Conservation (phyloP, 139 green algal species). For the Ettlia oleoabundans region DNA sequence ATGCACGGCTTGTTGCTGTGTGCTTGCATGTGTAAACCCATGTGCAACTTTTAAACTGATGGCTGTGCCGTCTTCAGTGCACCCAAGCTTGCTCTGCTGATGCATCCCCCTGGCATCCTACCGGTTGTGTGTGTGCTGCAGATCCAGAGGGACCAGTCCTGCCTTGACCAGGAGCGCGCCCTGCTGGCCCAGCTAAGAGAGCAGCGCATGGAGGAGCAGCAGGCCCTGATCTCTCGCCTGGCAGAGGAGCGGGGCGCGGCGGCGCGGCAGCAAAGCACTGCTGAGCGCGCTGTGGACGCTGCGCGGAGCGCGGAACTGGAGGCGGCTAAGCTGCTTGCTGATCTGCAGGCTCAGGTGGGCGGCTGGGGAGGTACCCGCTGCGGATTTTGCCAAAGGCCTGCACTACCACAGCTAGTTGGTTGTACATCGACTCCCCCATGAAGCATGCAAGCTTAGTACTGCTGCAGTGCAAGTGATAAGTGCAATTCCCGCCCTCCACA, state of each 20-base stretch:
- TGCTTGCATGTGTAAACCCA: not conserved
- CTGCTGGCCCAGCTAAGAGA: constrained; percentile 19
- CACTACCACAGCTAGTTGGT: too few relatives aligned
- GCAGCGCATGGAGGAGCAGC: constrained; percentile 24
- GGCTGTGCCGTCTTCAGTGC: too few relatives aligned
- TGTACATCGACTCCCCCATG: too few relatives aligned
- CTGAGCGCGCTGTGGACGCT: constrained; percentile 27
- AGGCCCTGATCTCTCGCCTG: not conserved
- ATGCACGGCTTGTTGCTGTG: not conserved
- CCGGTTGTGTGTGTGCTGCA: too few relatives aligned
- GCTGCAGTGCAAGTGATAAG: too few relatives aligned
- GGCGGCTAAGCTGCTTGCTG: constrained; percentile 12
- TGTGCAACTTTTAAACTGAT: too few relatives aligned
- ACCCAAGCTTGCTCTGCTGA: too few relatives aligned
- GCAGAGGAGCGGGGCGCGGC: constrained; percentile 8
- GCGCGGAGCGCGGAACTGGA: constrained; percentile 22
- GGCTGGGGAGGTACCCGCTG: too few relatives aligned
- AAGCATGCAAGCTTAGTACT: too few relatives aligned
- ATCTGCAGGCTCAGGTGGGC: constrained; percentile 3
- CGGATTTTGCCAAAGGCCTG: not conserved
- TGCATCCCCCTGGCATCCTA: too few relatives aligned
- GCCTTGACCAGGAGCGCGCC: constrained; percentile 1
- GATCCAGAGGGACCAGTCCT: constrained; percentile 16
- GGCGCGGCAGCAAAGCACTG: constrained; percentile 11
- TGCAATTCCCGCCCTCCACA: not conserved